Evolutionary conservation across 495 filamentous ascomycete genomes (phyloP), one percentile per base, ranked within the genome.

Genomic region (Penicillium manginii): DNA sequence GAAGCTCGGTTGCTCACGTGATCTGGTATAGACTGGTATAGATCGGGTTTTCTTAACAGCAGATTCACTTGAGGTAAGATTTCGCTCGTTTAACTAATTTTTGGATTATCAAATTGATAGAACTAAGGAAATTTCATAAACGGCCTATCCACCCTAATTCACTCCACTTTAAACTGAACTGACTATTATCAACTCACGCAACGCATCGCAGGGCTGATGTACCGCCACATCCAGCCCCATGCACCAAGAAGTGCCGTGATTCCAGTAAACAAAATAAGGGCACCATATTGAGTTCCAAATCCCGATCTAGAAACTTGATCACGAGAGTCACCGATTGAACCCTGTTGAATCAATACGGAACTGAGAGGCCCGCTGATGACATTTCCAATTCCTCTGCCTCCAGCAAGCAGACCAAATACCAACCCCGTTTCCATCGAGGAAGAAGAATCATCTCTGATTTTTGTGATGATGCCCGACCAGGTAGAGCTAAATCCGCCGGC

Each of bases 371-470:
- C 86, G 55, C 81, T 82, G 3, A 83, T 75, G 14, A 89, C 78
- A 66, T 83, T 84, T 3, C 88, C 88, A 52, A 92, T 78, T 5
- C 88, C 89, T 57, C 87, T 73, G 0, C 86, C 88, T 29, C 81
- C 82, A 29, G 83, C 81, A 52, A 91, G 62, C 35, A 85, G 77
- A 2, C 85, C 86, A 69, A 88, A 86, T 2, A 90, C 74, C 72
- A 88, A 78, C 3, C 82, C 81, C 2, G 83, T 78, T 33, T 88
- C 83, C 22, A 83, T 64, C 3, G 73, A 75, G 17, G 73, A 58
- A 21, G 78, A 59, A 4, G 67, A 73, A 39, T 74, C 71, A 53
- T 64, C 58, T 58, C 81, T 80, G 19, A 89, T 72, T 59, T 84
- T 76, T 14, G 76, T 81, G 51, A 87, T 83, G 23, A 87, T 77